Base-by-base conservation (phyloP, 2,329 filamentous ascomycete species). In the Stachybotrys chartarum region DNA sequence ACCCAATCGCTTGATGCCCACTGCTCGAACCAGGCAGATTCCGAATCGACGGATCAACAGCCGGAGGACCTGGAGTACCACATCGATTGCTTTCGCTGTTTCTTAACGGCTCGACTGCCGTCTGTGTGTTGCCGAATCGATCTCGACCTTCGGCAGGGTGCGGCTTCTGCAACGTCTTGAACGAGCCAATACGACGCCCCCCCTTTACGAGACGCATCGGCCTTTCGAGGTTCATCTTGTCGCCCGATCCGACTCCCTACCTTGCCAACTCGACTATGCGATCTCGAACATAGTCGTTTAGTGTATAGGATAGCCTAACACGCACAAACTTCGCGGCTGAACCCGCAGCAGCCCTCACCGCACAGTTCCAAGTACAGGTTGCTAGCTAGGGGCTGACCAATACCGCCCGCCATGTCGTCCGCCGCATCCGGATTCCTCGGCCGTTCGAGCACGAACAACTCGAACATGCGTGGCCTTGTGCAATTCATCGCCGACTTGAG, bases 401-500 rank as follows among this genome's bases (percentile, higher is more conserved):
- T 44, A 51, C 55, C 57, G 56, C 56, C 60, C 68, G 70, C 59
- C 60, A 84, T 84, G 81, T 78, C 82, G 64, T 78, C 80, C 54
- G 73, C 78, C n/a, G 74, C 76, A 32, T 74, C 77, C 66, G 81
- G 83, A 70, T 87, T 87, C 60, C 78, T 87, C 58, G 82, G 83
- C 77, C 83, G 84, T 61, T 86, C 84, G 62, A 83, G 76, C 66
- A 83, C 76, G 64, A 84, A 77, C 69, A 86, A 82, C 70, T 78
- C 83, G 46, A 86, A 86, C 67, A 87, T 87, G 84, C 82, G 84
- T 63, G 93, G 94, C 31, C 79, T 99, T 63, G 94, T 99, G 51
- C 95, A 97, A 71, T 99, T 99, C 77, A 99, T 99, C 71, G 94
- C 94, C 59, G 94, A 99, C 72, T 73, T 99, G 66, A 82, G 94